These are phyloP conservation scores for Solanum sejunctum DNA, from an alignment of 257 asterid genomes.

Conservation along the genomic window DNA sequence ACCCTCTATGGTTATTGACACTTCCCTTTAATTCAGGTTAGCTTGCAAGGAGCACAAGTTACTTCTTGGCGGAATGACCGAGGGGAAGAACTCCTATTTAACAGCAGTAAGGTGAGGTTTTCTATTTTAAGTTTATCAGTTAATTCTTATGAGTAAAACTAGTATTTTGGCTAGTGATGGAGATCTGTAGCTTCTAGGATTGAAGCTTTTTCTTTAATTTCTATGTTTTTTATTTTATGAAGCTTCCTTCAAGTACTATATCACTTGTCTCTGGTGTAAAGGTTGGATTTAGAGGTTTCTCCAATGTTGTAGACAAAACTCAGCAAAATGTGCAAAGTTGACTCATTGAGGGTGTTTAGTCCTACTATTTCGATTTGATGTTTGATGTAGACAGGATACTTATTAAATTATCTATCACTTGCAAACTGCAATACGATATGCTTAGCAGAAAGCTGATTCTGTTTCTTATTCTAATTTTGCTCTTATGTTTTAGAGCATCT, in stretches of 20 bases:
- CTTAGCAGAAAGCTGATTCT: neutral
- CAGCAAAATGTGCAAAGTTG: neutral
- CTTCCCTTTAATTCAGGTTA: conserved; percentile 39
- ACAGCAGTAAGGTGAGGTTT: conserved; percentile 72
- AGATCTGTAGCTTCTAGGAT: neutral
- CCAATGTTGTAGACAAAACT: neutral
- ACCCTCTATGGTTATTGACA: neutral
- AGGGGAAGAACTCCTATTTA: conserved; percentile 87
- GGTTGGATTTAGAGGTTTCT: neutral
- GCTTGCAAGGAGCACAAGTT: conserved; percentile 87
- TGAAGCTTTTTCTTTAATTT: neutral
- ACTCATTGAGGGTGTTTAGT: neutral
- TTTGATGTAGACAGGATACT: neutral
- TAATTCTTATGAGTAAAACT: neutral
- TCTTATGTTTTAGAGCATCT: conserved; percentile 42
- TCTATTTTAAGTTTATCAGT: neutral
- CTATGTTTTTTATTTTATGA: neutral
- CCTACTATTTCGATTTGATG: neutral
- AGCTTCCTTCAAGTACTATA: neutral
- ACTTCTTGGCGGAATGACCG: conserved; percentile 83
- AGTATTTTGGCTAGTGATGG: neutral
- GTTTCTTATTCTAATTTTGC: neutral
- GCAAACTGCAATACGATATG: neutral
- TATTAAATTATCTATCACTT: neutral
- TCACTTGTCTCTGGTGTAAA: neutral